Evolutionary conservation across 306 rosid genomes (phyloP).

Genomic region (Vigna trinervia): DNA sequence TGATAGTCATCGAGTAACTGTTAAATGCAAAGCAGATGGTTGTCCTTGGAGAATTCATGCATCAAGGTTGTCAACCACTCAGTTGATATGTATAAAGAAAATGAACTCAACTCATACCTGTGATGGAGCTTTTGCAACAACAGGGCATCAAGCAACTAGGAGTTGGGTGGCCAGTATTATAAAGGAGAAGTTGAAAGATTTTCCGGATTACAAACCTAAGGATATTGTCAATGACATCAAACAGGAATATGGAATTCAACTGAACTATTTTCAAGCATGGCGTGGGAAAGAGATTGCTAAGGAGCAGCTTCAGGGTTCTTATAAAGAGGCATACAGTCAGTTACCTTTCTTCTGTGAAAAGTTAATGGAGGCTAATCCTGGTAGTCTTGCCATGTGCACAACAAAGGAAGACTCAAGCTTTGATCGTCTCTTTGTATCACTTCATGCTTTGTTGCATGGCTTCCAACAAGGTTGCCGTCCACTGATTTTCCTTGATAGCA

Average conservation of each 20-base stretch:
- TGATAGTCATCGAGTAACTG: conserved; percentile 98
- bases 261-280: conserved; percentile 99
- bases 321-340: conserved; percentile 89
- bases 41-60: conserved; percentile 99
- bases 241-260: conserved; percentile 92
- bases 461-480: conserved; percentile 98
- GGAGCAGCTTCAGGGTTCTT: conserved; percentile 99
- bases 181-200: conserved; percentile 86
- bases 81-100: conserved; percentile 93
- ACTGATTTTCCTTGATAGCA: conserved; percentile 86
- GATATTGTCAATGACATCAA: conserved; percentile 95
- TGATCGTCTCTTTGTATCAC: conserved; percentile 90
- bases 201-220: conserved; percentile 94
- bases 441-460: conserved; percentile 86
- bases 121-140: conserved; percentile 84
- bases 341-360: conserved; percentile 85
- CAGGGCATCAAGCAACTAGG: conserved; percentile 99
- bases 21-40: conserved; percentile 98
- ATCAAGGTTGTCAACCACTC: conserved; percentile 92
- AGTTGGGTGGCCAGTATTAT: conserved; percentile 99
- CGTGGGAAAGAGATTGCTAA: conserved; percentile 99
- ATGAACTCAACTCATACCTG: conserved; percentile 87
- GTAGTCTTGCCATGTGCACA: conserved; percentile 82
- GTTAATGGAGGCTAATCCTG: conserved; percentile 93
- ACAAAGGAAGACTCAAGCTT: conserved; percentile 96